Evolutionary conservation across 805 yeast genomes (phyloP), one percentile per base, ranked within the genome.

Genomic region (Nakazawaea ishiwadae): DNA sequence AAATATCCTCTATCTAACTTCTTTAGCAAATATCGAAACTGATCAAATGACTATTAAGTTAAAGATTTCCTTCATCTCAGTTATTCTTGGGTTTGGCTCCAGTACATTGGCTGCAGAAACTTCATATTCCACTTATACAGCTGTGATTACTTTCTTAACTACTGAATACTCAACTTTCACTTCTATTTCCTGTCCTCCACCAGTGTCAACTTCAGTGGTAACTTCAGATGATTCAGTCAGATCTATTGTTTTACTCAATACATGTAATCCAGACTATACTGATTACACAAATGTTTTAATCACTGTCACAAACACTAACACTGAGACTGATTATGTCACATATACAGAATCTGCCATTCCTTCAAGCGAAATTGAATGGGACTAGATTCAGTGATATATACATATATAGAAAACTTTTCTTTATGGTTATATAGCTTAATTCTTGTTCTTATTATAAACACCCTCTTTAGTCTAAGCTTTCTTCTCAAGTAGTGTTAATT

Each of bases 201-300:
- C 31, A 2, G n/a, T 20, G 10, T 16, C 33, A 15, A 42, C 45
- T n/a, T 32, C 45, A 2, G 20, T 26, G n/a, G 28, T 18, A 17
- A 27, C 39, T 12, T 11, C 20, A 8, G 45, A 32, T 14, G 41
- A 33, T 12, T n/a, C 31, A 7, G 21, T 20, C 12, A 7, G 8
- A 20, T 10, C 29, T 20, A 33, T 42, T 12, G 12, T 42, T 23
- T 29, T 15, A 11, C 19, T 40, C 39, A 42, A 37, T 20, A 42
- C 42, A 35, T 42, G 45, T 26, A 32, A 29, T 18, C 37, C 45
- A 27, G 41, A 31, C 17, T 38, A 38, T 14, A 37, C 38, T 33
- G 29, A 29, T 27, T 34, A 31, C n/a, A 20, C 23, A 6, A 8
- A 8, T 10, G 28, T 29, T 20, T 14, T 19, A 21, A 30, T 14